Evolutionary conservation across 768 basidiomycete species (phyloP).

Genomic region (Suillus alpinus): DNA sequence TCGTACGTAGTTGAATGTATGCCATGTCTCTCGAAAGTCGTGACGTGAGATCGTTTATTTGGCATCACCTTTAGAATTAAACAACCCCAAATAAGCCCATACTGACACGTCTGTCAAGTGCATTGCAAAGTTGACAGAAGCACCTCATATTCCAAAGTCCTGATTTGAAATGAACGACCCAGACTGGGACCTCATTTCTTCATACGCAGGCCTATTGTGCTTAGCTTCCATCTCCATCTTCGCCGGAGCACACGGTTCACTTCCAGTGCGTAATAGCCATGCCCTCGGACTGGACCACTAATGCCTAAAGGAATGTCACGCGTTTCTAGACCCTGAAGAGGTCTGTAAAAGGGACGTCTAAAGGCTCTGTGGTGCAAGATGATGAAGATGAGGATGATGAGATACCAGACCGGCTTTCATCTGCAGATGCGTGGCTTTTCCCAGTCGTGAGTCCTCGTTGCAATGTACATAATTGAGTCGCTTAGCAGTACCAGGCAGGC

Average conservation of each 20-base stretch:
- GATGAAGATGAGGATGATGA: conserved; percentile 61
- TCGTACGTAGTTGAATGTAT: not conserved
- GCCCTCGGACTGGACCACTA: not conserved
- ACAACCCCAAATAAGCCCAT: conserved; percentile 14
- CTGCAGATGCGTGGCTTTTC: conserved; percentile 71
- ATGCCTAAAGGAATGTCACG: not conserved
- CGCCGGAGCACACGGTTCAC: conserved; percentile 63
- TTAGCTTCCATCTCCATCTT: conserved; percentile 70
- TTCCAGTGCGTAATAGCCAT: conserved; percentile 49
- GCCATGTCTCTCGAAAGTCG: not conserved
- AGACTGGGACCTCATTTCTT: conserved; percentile 61
- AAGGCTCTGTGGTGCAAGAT: conserved; percentile 23
- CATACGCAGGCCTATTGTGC: conserved; percentile 65
- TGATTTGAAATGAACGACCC: conserved; percentile 16
- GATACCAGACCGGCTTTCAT: conserved; percentile 55
- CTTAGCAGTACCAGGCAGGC: conserved; percentile 50
- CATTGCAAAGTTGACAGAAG: not conserved
- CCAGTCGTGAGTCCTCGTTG: conserved; percentile 54
- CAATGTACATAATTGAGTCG: not conserved
- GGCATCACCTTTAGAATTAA: conserved; percentile 15
- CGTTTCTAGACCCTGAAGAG: not conserved
- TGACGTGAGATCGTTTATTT: conserved; percentile 11
- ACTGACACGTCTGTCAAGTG: conserved; percentile 7
- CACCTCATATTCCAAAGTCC: not conserved
- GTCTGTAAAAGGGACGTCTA: not conserved